Conservation (phyloP, 225 moss, liverwort and hornwort genomes). For the Physcomitrium patens region DNA sequence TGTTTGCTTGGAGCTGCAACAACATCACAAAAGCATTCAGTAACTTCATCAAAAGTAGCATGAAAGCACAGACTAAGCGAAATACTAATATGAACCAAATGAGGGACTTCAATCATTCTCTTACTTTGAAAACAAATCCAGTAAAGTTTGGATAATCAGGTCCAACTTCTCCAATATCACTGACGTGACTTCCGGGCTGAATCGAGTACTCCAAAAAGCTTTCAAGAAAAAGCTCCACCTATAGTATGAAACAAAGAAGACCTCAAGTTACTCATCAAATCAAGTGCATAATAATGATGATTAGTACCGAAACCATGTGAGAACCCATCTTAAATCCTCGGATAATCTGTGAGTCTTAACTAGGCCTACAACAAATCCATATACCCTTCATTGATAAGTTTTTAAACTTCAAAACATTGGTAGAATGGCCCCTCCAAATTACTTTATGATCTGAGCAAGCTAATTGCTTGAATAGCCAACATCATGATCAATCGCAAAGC, state of each 20-base stretch:
- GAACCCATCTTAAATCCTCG: background rate
- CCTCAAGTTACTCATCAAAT: conserved; percentile 23
- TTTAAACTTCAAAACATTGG: conserved; percentile 4
- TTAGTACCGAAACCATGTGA: background rate
- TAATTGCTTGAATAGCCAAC: background rate
- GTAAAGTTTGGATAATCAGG: conserved; percentile 93
- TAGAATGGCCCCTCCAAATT: background rate
- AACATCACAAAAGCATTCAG: conserved; percentile 9
- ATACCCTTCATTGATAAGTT: background rate
- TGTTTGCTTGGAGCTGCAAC: conserved; percentile 94
- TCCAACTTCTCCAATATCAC: conserved; percentile 84
- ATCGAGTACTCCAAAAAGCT: conserved; percentile 79
- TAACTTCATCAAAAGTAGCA: background rate
- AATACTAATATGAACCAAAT: background rate
- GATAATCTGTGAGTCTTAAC: background rate
- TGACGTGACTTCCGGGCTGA: conserved; percentile 69
- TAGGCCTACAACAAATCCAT: conserved; percentile 10
- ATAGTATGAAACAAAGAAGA: conserved; percentile 25
- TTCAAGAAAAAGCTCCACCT: conserved; percentile 94
- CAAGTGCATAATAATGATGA: background rate
- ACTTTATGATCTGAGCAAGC: background rate
- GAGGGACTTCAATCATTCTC: conserved; percentile 9
- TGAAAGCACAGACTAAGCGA: background rate
- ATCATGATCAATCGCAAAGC: background rate
- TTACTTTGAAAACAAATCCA: conserved; percentile 96